phyloP scores from a whole-genome alignment of 441 rosid species.

The Erysimum pusillum region DNA sequence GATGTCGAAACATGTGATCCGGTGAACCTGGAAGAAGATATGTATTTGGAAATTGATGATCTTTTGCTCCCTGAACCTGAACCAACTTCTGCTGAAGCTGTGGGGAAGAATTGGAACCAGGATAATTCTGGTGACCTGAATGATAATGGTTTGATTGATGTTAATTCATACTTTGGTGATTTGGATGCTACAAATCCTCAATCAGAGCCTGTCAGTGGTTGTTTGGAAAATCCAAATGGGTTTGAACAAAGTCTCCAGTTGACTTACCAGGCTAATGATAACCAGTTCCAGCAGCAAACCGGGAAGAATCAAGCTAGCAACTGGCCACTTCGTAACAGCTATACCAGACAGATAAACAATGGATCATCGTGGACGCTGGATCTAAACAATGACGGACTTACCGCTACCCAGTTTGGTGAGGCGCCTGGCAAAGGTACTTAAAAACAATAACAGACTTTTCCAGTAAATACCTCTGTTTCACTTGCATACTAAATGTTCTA shows the following conservation, averaged over 20 bases:
- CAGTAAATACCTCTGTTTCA: conserved; percentile 1
- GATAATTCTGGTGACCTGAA: conserved; percentile 55
- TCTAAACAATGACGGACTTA: conserved; percentile 30
- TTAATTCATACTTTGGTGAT: conserved; percentile 62
- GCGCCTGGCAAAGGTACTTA: conserved; percentile 28
- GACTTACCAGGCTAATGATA: neutral
- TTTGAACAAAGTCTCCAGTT: conserved; percentile 4
- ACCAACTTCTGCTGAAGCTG: conserved; percentile 42
- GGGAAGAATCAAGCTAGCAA: conserved; percentile 37
- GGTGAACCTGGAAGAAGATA: conserved; percentile 50
- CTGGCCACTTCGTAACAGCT: conserved; percentile 45
- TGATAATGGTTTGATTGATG: conserved; percentile 63
- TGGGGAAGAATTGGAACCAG: conserved; percentile 46
- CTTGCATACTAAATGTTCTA: conserved; percentile 5
- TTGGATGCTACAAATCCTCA: conserved; percentile 50
- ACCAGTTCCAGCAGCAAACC: conserved; percentile 28
- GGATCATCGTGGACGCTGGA: conserved; percentile 27
- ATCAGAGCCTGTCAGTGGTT: conserved; percentile 30
- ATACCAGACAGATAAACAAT: conserved; percentile 29
- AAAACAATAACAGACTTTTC: neutral
- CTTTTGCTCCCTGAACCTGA: conserved; percentile 54
- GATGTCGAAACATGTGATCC: conserved; percentile 22
- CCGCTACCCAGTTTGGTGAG: neutral
- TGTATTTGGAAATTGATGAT: conserved; percentile 82
- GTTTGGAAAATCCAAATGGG: conserved; percentile 14